Conservation (phyloP, 208 protist genomes). For the Acanthamoeba quina region DNA sequence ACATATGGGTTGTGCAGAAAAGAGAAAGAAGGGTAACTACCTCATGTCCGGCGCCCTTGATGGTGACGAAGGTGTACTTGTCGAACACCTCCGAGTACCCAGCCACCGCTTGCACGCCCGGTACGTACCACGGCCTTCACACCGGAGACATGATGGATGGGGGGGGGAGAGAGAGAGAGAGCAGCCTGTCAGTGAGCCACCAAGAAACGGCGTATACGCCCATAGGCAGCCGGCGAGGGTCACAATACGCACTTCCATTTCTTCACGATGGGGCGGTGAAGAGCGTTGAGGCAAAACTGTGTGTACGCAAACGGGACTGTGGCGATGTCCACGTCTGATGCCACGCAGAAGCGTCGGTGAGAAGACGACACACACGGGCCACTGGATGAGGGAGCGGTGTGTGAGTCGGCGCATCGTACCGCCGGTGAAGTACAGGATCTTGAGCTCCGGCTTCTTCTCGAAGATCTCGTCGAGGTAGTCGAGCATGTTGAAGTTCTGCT, state of each 20-base stretch:
- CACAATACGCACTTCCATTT: background rate
- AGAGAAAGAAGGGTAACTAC: background rate
- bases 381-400: background rate
- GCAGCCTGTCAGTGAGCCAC: background rate
- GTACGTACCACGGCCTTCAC: background rate
- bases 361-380: background rate
- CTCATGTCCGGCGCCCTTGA: constrained; percentile 69
- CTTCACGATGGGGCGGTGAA: constrained; percentile 51
- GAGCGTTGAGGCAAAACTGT: constrained; percentile 39
- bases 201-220: no score
- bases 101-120: background rate
- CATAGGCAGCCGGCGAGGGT: no score
- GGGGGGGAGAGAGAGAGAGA: no score
- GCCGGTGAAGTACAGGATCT: constrained; percentile 49
- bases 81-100: constrained; percentile 66
- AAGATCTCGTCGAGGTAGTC: background rate
- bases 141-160: background rate
- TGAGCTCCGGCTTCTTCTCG: background rate
- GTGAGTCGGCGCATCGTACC: background rate
- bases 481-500: constrained; percentile 53
- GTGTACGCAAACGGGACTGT: constrained; percentile 68
- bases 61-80: constrained; percentile 61
- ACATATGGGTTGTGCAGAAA: background rate
- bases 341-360: background rate
- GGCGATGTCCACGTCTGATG: constrained; percentile 55